Percentiles rank a stretch among this genome's conserved stretches.
Conservation (phyloP, 129 eudicot genomes). For the Sambucus nigra region DNA sequence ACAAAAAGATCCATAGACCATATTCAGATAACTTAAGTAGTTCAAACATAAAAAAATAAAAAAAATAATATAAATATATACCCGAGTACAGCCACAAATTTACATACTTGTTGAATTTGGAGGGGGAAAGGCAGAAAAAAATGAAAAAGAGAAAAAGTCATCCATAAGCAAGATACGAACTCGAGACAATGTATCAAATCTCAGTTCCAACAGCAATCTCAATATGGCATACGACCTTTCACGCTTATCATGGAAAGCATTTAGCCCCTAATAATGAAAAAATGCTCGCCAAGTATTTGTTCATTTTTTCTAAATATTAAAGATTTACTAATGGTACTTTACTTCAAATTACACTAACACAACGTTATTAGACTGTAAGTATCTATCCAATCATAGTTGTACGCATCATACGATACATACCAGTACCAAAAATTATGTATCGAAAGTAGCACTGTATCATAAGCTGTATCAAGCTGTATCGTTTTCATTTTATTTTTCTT, state of each 20-base stretch:
- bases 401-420: background rate
- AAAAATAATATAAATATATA: background rate
- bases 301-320: no score
- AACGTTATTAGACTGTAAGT: background rate
- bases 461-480: no score
- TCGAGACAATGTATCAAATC: background rate
- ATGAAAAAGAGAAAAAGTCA: background rate
- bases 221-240: background rate
- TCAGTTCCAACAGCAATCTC: background rate
- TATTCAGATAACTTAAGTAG: slow-evolving; percentile 16
- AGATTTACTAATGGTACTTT: no score
- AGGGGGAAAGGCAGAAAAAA: background rate
- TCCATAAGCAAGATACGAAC: background rate
- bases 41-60: background rate
- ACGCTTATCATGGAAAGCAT: background rate
- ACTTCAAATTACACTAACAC: background rate
- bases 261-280: background rate
- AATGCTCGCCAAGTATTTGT: no score
- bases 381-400: background rate
- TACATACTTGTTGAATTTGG: no score
- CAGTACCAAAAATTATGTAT: no score
- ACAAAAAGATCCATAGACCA: slow-evolving; percentile 5
- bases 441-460: background rate
- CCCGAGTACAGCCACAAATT: no score
- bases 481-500: no score